Evolutionary conservation across 2,329 filamentous ascomycete species (phyloP), one percentile per base, ranked within the genome.

Genomic region (Acephala macrosclerotiorum): DNA sequence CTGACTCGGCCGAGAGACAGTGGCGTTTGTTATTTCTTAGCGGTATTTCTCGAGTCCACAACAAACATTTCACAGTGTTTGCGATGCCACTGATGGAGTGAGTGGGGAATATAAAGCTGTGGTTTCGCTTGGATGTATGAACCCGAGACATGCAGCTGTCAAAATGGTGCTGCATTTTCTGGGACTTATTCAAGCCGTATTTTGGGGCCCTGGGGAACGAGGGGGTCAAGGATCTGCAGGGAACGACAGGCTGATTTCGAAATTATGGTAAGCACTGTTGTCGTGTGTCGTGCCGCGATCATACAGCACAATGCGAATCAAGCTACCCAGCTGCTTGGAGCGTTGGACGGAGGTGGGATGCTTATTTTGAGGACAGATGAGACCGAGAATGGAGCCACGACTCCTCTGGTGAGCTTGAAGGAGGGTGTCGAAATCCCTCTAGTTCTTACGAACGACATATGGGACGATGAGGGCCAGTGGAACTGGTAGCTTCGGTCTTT

Each of bases 91-190:
- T 33, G 49, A 25, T 33, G 6, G 33, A 33, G 47, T 14, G 12
- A 55, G 45, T 38, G 55, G 33, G 55, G 55, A 36, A 57, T 36
- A 35, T 33, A 59, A 33, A n/a, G 53, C 45, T 45, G 33, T 35
- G 53, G 29, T 51, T 49, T 63, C 64, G 64, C 49, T 64, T 66
- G 61, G 49, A 42, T 55, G 61, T 58, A 5, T 45, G 47, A 38
- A 35, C 61, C 65, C 65, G 65, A 66, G 58, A 66, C 65, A 64
- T 66, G 61, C 65, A 63, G 61, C 35, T 66, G 65, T 66, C 61
- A 66, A 57, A 64, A n/a, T 64, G 40, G 29, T 33, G 61, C 38
- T 66, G 60, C 60, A 59, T 64, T 58, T 59, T n/a, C 56, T 63
- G 60, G 60, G 33, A 60, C 26, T 60, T 26, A 9, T 51, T 55